These are phyloP conservation scores for Scedosporium apiospermum DNA, from an alignment of 2,329 filamentous ascomycete species.

Conservation along the genomic window DNA sequence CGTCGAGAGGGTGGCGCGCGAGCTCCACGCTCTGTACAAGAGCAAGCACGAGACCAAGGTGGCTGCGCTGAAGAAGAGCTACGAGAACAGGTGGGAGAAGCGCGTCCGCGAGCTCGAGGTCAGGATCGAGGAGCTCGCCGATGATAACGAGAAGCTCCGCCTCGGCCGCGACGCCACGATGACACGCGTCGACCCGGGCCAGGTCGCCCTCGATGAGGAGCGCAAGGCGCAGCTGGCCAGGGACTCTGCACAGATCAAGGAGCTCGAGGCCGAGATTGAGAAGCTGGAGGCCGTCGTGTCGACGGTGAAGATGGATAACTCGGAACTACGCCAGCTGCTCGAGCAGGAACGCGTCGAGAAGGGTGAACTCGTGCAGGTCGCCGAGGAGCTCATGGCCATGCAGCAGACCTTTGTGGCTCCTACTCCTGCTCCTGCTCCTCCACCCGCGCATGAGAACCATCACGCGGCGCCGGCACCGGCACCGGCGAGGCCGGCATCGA, in stretches of 20 bases:
- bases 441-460: neutral
- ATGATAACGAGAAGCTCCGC: conserved; percentile 68
- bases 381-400: conserved; percentile 76
- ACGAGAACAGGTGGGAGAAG: conserved; percentile 86
- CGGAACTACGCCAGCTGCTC: conserved; percentile 53
- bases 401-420: conserved; percentile 34
- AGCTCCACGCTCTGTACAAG: conserved; percentile 90
- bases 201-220: conserved; percentile 37
- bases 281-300: conserved; percentile 64
- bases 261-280: conserved; percentile 64
- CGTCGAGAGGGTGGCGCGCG: conserved; percentile 85
- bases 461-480: neutral
- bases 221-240: conserved; percentile 49
- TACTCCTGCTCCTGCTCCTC: neutral
- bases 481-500: neutral
- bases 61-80: conserved; percentile 72
- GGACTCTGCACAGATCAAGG: conserved; percentile 57
- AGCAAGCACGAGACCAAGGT: conserved; percentile 97
- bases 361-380: conserved; percentile 69
- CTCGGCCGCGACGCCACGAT: conserved; percentile 56
- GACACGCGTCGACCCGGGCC: conserved; percentile 43
- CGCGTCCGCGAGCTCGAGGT: conserved; percentile 69
- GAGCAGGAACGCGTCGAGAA: conserved; percentile 74
- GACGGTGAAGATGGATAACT: conserved; percentile 61
- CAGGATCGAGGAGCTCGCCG: conserved; percentile 57